phyloP scores from a whole-genome alignment of 768 basidiomycete species.

The Punctularia strigosozonata region DNA sequence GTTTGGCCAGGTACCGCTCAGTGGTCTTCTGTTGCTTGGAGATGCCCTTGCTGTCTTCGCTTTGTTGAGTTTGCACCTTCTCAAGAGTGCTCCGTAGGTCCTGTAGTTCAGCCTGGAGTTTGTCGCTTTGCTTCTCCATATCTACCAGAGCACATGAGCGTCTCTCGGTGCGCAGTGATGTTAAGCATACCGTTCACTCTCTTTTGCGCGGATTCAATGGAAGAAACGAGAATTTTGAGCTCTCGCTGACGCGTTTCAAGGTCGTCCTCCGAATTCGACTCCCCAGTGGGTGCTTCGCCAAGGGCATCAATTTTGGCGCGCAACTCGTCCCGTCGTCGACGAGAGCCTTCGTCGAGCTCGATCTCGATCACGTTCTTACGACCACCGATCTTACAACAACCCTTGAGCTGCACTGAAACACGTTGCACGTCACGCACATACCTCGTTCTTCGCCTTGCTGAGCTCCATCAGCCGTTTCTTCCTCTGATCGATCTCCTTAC shows the following conservation, averaged over 20 bases:
- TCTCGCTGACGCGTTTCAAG: conserved; percentile 61
- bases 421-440: conserved; percentile 21
- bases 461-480: conserved; percentile 62
- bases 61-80: conserved; percentile 66
- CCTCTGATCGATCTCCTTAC: conserved; percentile 64
- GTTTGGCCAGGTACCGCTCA: conserved; percentile 88
- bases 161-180: background rate
- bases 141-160: conserved; percentile 23
- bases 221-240: conserved; percentile 49
- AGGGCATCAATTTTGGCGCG: conserved; percentile 62
- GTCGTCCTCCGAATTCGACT: conserved; percentile 48
- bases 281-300: conserved; percentile 48
- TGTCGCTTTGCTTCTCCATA: conserved; percentile 65
- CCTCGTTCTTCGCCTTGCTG: conserved; percentile 58
- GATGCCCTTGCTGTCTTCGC: conserved; percentile 78
- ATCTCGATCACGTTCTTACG: conserved; percentile 80
- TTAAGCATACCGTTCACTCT: conserved; percentile 42
- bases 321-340: conserved; percentile 70
- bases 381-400: conserved; percentile 45
- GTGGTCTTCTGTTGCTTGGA: conserved; percentile 92
- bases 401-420: conserved; percentile 4
- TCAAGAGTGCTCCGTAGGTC: conserved; percentile 58
- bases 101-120: conserved; percentile 48
- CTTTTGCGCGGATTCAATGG: conserved; percentile 53
- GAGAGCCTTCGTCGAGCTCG: conserved; percentile 83